Percentiles rank a stretch among this genome's conserved stretches.
Evolutionary conservation across 1,139 yeast species (phyloP).

Genomic region (Saccharomyces pastorianus): DNA sequence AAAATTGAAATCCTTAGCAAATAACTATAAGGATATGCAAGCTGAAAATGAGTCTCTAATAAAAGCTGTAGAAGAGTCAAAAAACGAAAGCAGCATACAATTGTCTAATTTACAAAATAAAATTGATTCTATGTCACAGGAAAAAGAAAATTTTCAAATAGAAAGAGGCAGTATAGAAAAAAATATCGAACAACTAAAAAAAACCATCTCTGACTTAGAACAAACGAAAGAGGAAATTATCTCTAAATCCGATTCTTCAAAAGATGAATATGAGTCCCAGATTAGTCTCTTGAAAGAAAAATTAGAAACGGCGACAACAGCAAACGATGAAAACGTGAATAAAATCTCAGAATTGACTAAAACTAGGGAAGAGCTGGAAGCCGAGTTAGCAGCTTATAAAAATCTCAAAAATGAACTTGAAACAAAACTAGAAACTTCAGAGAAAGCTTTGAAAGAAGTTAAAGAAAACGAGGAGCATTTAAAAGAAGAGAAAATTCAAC

Average conservation of each 20-base stretch:
- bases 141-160: conserved; percentile 7
- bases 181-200: neutral
- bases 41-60: conserved; percentile 21
- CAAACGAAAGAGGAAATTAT: neutral
- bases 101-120: conserved; percentile 7
- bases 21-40: conserved; percentile 26
- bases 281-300: neutral
- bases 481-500: neutral
- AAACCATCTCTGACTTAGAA: neutral
- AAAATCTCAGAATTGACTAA: conserved; percentile 2
- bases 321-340: neutral
- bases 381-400: conserved; percentile 3
- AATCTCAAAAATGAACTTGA: conserved; percentile 4
- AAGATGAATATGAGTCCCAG: neutral
- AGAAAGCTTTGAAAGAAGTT: conserved; percentile 6
- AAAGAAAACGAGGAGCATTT: conserved; percentile 3
- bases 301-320: neutral
- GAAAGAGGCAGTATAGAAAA: conserved; percentile 6
- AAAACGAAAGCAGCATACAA: conserved; percentile 2
- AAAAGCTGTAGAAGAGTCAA: conserved; percentile 8
- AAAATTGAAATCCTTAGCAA: conserved; percentile 33
- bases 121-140: conserved; percentile 8
- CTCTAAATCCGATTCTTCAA: neutral
- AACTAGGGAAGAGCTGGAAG: conserved; percentile 4
- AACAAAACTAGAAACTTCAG: conserved; percentile 4